These are phyloP conservation scores for Neurospora sp. DNA, from an alignment of 495 filamentous ascomycete genomes.

Conservation along the genomic window DNA sequence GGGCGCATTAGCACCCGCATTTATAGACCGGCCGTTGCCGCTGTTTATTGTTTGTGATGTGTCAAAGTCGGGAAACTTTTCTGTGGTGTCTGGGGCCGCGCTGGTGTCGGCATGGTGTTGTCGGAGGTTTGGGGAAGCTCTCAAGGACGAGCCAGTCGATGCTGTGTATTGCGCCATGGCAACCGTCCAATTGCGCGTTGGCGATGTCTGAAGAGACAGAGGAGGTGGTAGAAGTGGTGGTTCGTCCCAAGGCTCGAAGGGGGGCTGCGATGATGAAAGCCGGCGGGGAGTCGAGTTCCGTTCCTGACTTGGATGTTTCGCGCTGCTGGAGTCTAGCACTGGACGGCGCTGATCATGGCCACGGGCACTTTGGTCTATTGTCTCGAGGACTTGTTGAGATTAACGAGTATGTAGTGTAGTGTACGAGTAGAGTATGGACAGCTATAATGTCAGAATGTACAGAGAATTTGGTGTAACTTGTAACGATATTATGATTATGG, in stretches of 20 bases:
- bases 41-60: slow-evolving; percentile 20
- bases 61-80: slow-evolving; percentile 47
- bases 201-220: neutral
- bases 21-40: slow-evolving; percentile 26
- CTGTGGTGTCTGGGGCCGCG: slow-evolving; percentile 22
- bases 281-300: neutral
- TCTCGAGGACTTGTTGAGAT: neutral
- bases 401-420: neutral
- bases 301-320: neutral
- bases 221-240: neutral
- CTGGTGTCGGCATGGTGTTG: slow-evolving; percentile 23
- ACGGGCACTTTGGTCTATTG: neutral
- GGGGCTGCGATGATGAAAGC: neutral
- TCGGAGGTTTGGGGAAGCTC: slow-evolving; percentile 20
- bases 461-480: neutral
- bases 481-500: neutral
- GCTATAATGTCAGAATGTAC: neutral
- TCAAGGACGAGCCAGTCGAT: slow-evolving; percentile 14
- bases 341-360: neutral
- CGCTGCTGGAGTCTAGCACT: neutral
- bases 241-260: neutral
- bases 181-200: neutral
- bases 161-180: neutral
- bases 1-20: slow-evolving; percentile 17
- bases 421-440: neutral